Percentiles rank a stretch among this genome's conserved stretches.
phyloP scores from a whole-genome alignment of 208 protist species.

The Leishmania gerbilli region DNA sequence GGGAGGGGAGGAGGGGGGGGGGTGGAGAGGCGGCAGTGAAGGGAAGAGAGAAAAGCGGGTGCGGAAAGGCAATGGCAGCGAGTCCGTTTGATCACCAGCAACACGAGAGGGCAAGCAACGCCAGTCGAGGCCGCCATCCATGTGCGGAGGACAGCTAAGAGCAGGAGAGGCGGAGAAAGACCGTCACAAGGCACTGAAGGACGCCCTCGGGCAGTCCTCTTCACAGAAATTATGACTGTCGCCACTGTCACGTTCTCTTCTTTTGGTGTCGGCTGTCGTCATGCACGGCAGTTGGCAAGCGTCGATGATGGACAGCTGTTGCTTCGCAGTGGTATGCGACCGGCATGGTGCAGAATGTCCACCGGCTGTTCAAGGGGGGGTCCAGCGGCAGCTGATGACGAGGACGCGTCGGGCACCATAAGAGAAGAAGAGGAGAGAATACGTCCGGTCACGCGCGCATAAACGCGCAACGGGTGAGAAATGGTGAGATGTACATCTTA shows the following conservation, averaged over 20 bases:
- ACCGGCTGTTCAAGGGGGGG: not conserved
- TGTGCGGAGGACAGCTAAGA: not conserved
- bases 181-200: not conserved
- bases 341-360: not conserved
- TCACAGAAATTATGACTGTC: not conserved
- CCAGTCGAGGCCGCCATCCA: not conserved
- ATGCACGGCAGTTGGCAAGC: not conserved
- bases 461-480: not conserved
- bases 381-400: not conserved
- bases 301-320: not conserved
- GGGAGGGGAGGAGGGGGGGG: not conserved
- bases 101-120: not conserved
- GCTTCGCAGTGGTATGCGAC: not conserved
- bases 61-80: not conserved
- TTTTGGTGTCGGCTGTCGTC: not conserved
- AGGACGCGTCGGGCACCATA: not conserved
- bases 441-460: no score
- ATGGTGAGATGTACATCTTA: constrained; percentile 5
- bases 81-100: not conserved
- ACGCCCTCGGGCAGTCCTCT: not conserved
- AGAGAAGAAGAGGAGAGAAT: not conserved
- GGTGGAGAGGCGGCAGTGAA: not conserved
- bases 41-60: not conserved
- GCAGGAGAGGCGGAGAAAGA: not conserved
- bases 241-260: not conserved